Evolutionary conservation across 192 early-diverging fungal genomes (phyloP).

Genomic region (Backusella macrospora): DNA sequence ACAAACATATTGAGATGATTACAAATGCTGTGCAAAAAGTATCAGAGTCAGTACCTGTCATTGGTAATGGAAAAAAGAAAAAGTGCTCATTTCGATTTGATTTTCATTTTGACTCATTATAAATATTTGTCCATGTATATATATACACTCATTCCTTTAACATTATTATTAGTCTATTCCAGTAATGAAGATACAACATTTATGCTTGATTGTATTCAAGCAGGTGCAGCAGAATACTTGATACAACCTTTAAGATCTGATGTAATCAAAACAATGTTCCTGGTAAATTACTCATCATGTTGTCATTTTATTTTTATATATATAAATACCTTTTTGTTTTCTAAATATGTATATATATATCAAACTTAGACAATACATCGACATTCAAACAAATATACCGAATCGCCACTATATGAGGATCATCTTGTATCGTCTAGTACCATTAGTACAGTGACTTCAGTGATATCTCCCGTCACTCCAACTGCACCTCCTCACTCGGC

Average conservation of each 20-base stretch:
- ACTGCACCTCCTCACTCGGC: conserved; percentile 16
- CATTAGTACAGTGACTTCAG: conserved; percentile 20
- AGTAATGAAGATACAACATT: conserved; percentile 21
- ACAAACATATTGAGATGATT: conserved; percentile 9
- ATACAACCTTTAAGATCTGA: conserved; percentile 31
- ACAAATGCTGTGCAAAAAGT: conserved; percentile 8
- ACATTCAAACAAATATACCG: not conserved
- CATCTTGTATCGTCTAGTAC: conserved; percentile 20
- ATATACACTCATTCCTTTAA: not conserved
- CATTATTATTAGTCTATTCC: conserved; percentile 23
- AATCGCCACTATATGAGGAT: conserved; percentile 18
- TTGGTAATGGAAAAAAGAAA: conserved; percentile 16
- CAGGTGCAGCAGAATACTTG: conserved; percentile 39
- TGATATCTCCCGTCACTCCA: conserved; percentile 9
- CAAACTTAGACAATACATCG: not conserved
- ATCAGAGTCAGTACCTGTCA: conserved; percentile 13
- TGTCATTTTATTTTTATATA: too few relatives aligned
- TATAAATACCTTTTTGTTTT: too few relatives aligned
- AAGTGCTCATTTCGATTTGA: not conserved
- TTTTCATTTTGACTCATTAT: not conserved
- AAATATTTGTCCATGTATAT: too few relatives aligned
- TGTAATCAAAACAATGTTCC: conserved; percentile 41
- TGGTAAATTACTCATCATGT: conserved; percentile 25
- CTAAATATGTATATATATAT: not conserved
- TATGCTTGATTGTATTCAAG: conserved; percentile 42